phyloP scores from a whole-genome alignment of 2,329 filamentous ascomycete genomes.

The Apiospora arundinis region DNA sequence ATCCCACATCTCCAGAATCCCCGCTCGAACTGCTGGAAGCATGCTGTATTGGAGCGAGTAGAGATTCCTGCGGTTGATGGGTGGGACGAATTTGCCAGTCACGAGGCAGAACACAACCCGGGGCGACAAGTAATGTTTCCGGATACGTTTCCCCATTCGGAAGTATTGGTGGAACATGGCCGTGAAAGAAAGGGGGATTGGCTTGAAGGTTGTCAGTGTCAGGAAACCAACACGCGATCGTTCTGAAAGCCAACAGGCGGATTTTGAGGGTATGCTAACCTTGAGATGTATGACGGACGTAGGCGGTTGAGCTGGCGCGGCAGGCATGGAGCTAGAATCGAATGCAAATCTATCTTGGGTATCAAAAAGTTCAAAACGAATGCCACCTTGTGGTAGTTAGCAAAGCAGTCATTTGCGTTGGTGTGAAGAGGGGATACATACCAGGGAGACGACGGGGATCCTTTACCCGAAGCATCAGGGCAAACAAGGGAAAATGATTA shows the following conservation, averaged over 20 bases:
- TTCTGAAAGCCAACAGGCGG: background rate
- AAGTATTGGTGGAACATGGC: slow-evolving; percentile 98
- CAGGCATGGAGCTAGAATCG: slow-evolving; percentile 38
- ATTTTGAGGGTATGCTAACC: slow-evolving; percentile 55
- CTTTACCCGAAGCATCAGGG: slow-evolving; percentile 93
- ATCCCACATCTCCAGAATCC: slow-evolving; percentile 86
- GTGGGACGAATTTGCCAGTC: slow-evolving; percentile 91
- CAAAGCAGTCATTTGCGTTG: slow-evolving; percentile 3
- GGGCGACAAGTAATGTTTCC: slow-evolving; percentile 93
- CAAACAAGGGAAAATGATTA: slow-evolving; percentile 97
- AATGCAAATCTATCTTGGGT: slow-evolving; percentile 59
- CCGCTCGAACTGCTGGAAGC: slow-evolving; percentile 82
- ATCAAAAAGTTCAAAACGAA: slow-evolving; percentile 89
- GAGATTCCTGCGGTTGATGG: slow-evolving; percentile 91
- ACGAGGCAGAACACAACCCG: slow-evolving; percentile 86
- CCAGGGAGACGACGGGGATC: slow-evolving; percentile 89
- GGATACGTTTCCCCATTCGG: slow-evolving; percentile 88
- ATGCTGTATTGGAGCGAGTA: slow-evolving; percentile 99
- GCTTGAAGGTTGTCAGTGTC: slow-evolving; percentile 53
- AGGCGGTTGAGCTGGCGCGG: slow-evolving; percentile 51
- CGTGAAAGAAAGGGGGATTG: slow-evolving; percentile 86
- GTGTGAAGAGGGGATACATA: slow-evolving; percentile 41
- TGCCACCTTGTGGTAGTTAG: slow-evolving; percentile 64
- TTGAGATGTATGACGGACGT: slow-evolving; percentile 88
- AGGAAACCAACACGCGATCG: background rate